Conservation (phyloP, 139 green algal species). For the Micractinium sp. region DNA sequence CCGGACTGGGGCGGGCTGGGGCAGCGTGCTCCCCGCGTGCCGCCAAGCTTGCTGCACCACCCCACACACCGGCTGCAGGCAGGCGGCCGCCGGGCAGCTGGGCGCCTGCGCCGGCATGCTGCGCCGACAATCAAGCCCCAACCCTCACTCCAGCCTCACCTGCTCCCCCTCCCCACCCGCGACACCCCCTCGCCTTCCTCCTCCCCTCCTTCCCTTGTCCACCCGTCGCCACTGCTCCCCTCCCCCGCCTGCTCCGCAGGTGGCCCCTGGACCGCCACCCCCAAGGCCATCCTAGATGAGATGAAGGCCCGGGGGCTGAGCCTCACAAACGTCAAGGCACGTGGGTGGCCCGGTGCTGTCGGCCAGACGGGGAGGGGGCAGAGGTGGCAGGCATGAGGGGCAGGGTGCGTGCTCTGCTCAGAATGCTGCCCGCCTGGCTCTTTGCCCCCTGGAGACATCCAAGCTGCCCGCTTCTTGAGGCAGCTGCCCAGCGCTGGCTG, state of each 20-base stretch:
- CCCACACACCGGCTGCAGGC: too few relatives aligned
- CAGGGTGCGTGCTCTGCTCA: background rate
- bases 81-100: background rate
- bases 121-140: too few relatives aligned
- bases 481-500: too few relatives aligned
- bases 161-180: background rate
- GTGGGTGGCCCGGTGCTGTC: background rate
- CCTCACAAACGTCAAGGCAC: slow-evolving; percentile 7
- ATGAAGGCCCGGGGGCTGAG: background rate
- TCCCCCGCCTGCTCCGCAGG: background rate
- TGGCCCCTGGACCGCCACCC: slow-evolving; percentile 13
- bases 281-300: slow-evolving; percentile 17
- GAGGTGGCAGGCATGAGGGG: background rate
- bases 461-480: too few relatives aligned
- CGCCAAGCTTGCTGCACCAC: background rate
- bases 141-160: background rate
- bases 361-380: background rate
- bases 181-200: background rate
- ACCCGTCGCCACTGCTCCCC: background rate
- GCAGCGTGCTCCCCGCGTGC: too few relatives aligned
- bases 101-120: background rate
- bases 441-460: too few relatives aligned
- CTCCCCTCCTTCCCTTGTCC: background rate
- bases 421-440: too few relatives aligned
- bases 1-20: background rate